These are phyloP conservation scores for Podaxis sp. DNA, from an alignment of 768 basidiomycete species.

Conservation along the genomic window DNA sequence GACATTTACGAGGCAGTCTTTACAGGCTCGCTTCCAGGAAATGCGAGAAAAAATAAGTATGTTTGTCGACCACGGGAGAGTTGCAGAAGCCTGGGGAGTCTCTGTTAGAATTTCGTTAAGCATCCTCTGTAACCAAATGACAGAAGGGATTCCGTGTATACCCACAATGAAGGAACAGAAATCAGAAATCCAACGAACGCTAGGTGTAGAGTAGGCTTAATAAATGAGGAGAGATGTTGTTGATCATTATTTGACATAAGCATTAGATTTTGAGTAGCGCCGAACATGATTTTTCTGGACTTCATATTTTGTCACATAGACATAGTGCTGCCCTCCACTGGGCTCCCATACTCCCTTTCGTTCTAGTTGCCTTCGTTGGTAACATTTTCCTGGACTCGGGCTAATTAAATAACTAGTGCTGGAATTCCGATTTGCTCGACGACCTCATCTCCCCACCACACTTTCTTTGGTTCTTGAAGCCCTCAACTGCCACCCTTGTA, in stretches of 20 bases:
- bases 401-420: background rate
- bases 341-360: background rate
- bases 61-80: too few species aligned
- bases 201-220: background rate
- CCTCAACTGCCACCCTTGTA: background rate
- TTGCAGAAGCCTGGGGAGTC: too few species aligned
- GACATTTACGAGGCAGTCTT: background rate
- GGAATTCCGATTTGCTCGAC: background rate
- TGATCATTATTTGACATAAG: conserved; percentile 5
- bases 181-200: too few species aligned
- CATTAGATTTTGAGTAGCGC: conserved; percentile 19
- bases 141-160: background rate
- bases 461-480: background rate
- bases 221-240: background rate
- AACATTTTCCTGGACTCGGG: background rate
- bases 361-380: background rate
- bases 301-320: background rate
- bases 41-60: too few species aligned
- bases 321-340: background rate
- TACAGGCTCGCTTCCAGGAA: too few species aligned
- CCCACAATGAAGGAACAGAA: background rate
- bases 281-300: conserved; percentile 16
- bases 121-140: too few species aligned
- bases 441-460: background rate
- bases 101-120: too few species aligned